These are phyloP conservation scores for Usnea hakonensis DNA, from an alignment of 495 filamentous ascomycete genomes.

Conservation along the genomic window DNA sequence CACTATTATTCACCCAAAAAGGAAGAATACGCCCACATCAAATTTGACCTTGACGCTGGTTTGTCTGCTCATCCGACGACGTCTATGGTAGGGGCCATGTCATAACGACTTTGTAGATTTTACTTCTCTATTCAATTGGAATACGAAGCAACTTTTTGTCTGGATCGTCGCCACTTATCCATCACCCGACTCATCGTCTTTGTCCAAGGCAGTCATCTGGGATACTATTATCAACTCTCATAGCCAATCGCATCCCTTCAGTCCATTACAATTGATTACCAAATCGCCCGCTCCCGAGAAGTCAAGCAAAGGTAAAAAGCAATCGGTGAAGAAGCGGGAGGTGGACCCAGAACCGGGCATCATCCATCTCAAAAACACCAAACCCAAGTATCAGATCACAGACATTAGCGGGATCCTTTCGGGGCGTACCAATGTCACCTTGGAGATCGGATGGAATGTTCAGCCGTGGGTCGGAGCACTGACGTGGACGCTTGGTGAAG, in stretches of 20 bases:
- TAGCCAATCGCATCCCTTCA: conserved; percentile 43
- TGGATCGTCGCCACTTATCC: conserved; percentile 89
- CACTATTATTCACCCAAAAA: conserved; percentile 89
- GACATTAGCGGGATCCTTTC: conserved; percentile 70
- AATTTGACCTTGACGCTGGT: conserved; percentile 81
- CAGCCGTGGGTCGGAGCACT: conserved; percentile 93
- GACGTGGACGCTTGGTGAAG: conserved; percentile 59
- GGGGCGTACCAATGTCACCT: conserved; percentile 59
- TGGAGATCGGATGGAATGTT: conserved; percentile 86
- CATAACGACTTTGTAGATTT: conserved; percentile 52
- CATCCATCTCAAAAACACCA: conserved; percentile 66
- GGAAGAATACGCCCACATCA: conserved; percentile 90
- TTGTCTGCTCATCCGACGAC: conserved; percentile 12
- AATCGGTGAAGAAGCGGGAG: conserved; percentile 18
- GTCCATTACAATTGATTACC: conserved; percentile 27
- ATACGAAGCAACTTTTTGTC: conserved; percentile 98
- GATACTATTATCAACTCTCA: conserved; percentile 78
- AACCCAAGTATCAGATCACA: conserved; percentile 89
- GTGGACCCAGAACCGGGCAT: conserved; percentile 41
- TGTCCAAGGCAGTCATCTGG: conserved; percentile 81
- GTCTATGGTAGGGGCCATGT: too few species aligned
- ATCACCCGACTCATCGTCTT: conserved; percentile 34
- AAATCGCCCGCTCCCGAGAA: conserved; percentile 21
- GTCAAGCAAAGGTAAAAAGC: conserved; percentile 23
- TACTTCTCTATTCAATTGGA: conserved; percentile 93